These are phyloP conservation scores for Nevesoporus exiguus DNA, from an alignment of 768 basidiomycete genomes.

Conservation along the genomic window DNA sequence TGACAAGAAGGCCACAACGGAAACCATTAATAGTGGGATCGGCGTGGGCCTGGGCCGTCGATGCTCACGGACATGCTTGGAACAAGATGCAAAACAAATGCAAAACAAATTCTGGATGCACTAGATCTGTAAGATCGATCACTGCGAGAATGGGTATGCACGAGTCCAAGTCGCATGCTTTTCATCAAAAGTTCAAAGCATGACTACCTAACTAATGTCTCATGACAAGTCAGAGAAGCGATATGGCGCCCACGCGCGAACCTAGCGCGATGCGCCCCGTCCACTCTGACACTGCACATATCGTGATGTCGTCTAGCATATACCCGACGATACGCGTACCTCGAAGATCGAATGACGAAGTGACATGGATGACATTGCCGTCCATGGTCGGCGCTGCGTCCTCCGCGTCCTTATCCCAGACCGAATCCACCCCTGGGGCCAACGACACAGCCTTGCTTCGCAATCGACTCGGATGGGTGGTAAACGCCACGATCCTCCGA, in stretches of 20 bases:
- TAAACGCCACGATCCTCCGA: slow-evolving; percentile 25
- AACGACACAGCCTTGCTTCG: neutral
- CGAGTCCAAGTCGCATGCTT: neutral
- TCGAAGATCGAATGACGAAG: slow-evolving; percentile 29
- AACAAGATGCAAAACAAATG: no score
- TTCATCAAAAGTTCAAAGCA: neutral
- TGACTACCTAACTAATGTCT: no score
- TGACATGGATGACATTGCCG: slow-evolving; percentile 12
- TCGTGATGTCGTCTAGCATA: slow-evolving; percentile 41
- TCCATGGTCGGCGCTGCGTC: slow-evolving; percentile 4
- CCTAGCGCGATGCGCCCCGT: slow-evolving; percentile 43
- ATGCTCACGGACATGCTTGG: no score
- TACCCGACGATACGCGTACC: slow-evolving; percentile 15
- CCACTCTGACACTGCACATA: slow-evolving; percentile 45
- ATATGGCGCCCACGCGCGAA: slow-evolving; percentile 36
- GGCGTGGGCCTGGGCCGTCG: no score
- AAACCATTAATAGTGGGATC: no score
- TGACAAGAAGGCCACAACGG: no score
- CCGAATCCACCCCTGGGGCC: neutral
- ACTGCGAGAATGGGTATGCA: no score
- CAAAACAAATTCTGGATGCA: no score
- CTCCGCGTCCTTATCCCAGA: neutral
- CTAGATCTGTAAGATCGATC: no score
- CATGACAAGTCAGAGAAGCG: slow-evolving; percentile 10
- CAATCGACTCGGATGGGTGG: slow-evolving; percentile 12